Evolutionary conservation across 2,329 filamentous ascomycete species (phyloP).

Genomic region (Akanthomyces uredinophilus): DNA sequence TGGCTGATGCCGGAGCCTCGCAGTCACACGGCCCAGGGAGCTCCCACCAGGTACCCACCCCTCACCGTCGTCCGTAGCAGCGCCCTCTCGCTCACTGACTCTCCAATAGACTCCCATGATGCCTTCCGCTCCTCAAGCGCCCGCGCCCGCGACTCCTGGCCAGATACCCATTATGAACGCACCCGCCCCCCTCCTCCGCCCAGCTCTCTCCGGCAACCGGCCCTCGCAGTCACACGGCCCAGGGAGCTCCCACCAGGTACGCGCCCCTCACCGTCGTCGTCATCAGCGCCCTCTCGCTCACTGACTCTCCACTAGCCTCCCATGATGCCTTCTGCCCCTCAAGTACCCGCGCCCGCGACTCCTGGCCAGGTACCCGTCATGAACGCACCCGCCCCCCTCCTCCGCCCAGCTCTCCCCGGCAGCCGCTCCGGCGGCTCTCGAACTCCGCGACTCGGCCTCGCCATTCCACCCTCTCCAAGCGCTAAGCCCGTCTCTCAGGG

Average conservation of each 20-base stretch:
- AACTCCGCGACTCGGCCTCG: slow-evolving; percentile 75
- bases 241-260: slow-evolving; percentile 15
- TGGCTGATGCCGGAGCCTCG: slow-evolving; percentile 23
- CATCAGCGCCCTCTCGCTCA: neutral
- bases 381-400: slow-evolving; percentile 72
- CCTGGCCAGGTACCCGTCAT: slow-evolving; percentile 50
- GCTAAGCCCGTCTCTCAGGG: slow-evolving; percentile 63
- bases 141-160: slow-evolving; percentile 28
- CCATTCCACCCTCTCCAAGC: slow-evolving; percentile 83
- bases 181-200: slow-evolving; percentile 74
- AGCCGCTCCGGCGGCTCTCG: slow-evolving; percentile 57
- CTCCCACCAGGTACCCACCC: slow-evolving; percentile 15
- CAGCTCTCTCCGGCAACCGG: slow-evolving; percentile 69
- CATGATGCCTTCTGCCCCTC: slow-evolving; percentile 21
- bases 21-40: slow-evolving; percentile 18
- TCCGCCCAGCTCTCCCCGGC: slow-evolving; percentile 77
- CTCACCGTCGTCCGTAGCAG: neutral
- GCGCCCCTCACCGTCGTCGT: neutral
- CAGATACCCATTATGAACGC: slow-evolving; percentile 61
- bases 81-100: neutral
- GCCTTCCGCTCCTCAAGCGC: slow-evolving; percentile 21
- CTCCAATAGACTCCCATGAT: slow-evolving; percentile 15
- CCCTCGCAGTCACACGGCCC: slow-evolving; percentile 28
- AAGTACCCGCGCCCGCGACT: slow-evolving; percentile 25
- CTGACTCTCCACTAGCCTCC: slow-evolving; percentile 2